Evolutionary conservation across 164 flowering plant genomes (phyloP), one percentile per base, ranked within the genome.

Genomic region (Annona cherimola): DNA sequence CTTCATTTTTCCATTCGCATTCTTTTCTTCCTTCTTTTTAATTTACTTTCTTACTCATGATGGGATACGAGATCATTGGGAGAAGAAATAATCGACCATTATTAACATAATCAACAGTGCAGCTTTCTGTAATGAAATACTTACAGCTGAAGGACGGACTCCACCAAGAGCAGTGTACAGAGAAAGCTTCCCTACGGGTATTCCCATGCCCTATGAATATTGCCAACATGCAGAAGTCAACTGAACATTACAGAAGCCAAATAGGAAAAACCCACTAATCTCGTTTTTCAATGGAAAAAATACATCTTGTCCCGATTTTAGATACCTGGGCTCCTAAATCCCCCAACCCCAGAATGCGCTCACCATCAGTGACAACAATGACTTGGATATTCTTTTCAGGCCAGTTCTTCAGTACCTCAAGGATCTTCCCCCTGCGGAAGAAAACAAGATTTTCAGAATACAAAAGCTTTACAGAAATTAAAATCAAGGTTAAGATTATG

Each of bases 161-260:
- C 98, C 97, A 64, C 98, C 98, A 70, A 93, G 94, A 43, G 96
- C 96, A 7, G 98, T 85, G 80, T 93, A 93, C 45, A 93, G 71
- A 69, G 98, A 72, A 67, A 93, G 81, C 73, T 91, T 93, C 19
- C 98, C 97, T 2, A 91, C 98, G 55, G 98, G 98, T 68, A 94
- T 94, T 7, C 98, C 98, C 98, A 94, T 94, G 4, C 98, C 98
- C 97, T 94, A 80, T 40, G 61, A 76, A 68, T 71, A 81, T 68
- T 67, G 71, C n/a, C 57, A 73, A 69, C 40, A 14, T 3, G 5
- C 57, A 64, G 3, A 39, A 44, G 45, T 26, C 57, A 61, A 18
- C 26, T n/a, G 3, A 12, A 4, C 16, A 43, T 18, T 5, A 7
- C 14, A 68, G 55, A 14, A 26, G 41, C 45, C 16, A 4, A 14